Base-by-base conservation (phyloP, 106 monocot species). In the Cymbidium sinense region DNA sequence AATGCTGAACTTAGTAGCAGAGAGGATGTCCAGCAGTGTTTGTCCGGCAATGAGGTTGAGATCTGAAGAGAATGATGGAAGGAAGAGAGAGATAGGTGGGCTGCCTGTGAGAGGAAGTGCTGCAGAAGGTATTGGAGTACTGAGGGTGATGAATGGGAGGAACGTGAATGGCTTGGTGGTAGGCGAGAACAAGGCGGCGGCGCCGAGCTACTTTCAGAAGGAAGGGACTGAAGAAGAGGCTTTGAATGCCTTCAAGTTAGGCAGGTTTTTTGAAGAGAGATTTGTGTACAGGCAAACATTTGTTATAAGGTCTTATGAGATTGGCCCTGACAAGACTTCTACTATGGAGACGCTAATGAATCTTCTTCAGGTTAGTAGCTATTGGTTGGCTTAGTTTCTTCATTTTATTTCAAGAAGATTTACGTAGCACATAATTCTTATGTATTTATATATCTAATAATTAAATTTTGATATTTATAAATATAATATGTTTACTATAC, bases 281-380 rank as follows among this genome's bases (percentile, higher is more conserved):
- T 76, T 79, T 50, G 85, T 88, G 2, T 87, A 87, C 74, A 78
- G 86, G 83, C 87, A 91, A 75, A 79, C 69, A 0, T 91, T 91
- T 84, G 86, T 88, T 73, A 86, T 91, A 51, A 81, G 87, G 70
- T 91, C 87, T 50, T 90, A 86, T 77, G 91, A 91, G 77, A 86
- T 91, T 80, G 90, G 91, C 23, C 85, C 87, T 17, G 87, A 91
- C 77, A 83, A 84, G 81, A 91, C 91, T 62, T 87, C 84, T 4
- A 87, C 91, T 55, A 88, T 91, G 85, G 91, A 91, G 39, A 91
- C 85, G 0, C 61, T 87, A 72, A 86, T 88, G 87, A 88, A 91
- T 81, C 87, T 87, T 35, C 83, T 91, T 15, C 90, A 91, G 83
- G 90, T 87, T 75, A 35, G 54, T 78, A 39, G 13, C 52, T 15